Evolutionary conservation across 2,329 filamentous ascomycete genomes (phyloP), one percentile per base, ranked within the genome.

Genomic region (Massarina eburnea): DNA sequence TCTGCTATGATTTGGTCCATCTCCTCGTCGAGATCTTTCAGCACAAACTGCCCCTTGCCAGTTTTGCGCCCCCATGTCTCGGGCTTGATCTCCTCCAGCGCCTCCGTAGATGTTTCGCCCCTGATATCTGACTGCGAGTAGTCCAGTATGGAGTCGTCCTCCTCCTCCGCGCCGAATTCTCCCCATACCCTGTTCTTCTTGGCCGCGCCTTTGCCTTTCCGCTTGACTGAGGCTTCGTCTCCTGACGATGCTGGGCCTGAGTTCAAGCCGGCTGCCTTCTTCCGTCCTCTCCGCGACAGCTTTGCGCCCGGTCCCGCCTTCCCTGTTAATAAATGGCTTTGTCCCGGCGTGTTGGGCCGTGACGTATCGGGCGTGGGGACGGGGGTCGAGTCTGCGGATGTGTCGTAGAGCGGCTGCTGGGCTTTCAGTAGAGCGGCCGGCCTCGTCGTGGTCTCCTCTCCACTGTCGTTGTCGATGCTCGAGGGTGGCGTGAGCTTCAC

Each of bases 181-280:
- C 91, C 89, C 94, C 94, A 99, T 65, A 88, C 91, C 52, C 94
- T 84, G 59, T 89, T 89, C 69, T 90, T 91, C 76, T 97, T 97
- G 8, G 75, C 78, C 10, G 77, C 71, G 55, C 82, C 83, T 20
- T 77, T 89, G 36, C 69, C 71, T 61, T 83, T 84, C 54, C 80
- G 78, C 59, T 70, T 69, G 15, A 77, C 73, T 5, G 80, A 72
- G 0, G 78, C 79, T 61, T 97, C 94, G 59, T 97, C 94, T 1
- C 91, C 91, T 1, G 91, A 96, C 0, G 91, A 95, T 7, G 75
- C 79, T 14, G 83, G 80, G 2, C 81, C 80, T 1, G 84, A 81
- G 32, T 67, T 73, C 37, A 67, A 71, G 0, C 72, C 70, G 41
- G 77, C 75, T 18, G 79, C 80, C 46, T 81, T 82, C 65, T 91